These are phyloP conservation scores for Lachnellula arida DNA, from an alignment of 2,329 filamentous ascomycete genomes.

Conservation along the genomic window DNA sequence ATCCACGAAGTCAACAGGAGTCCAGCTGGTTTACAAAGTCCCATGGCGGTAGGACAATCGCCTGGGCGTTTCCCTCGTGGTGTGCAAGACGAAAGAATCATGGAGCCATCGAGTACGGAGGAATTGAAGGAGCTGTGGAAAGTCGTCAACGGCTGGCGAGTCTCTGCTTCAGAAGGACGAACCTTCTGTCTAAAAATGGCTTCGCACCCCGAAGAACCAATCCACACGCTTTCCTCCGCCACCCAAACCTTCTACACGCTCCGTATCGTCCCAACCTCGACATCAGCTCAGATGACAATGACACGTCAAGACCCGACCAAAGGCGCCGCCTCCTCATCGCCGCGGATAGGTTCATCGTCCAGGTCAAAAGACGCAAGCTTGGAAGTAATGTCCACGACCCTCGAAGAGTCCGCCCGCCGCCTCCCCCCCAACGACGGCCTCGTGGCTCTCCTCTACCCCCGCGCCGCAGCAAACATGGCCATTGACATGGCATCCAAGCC, in stretches of 20 bases:
- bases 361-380: slow-evolving; percentile 20
- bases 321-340: slow-evolving; percentile 28
- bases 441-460: slow-evolving; percentile 65
- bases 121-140: slow-evolving; percentile 65
- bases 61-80: slow-evolving; percentile 27
- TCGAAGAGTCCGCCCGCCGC: slow-evolving; percentile 50
- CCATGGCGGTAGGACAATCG: slow-evolving; percentile 21
- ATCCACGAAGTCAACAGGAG: slow-evolving; percentile 21
- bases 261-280: slow-evolving; percentile 58
- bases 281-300: slow-evolving; percentile 56
- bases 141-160: slow-evolving; percentile 65
- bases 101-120: slow-evolving; percentile 41
- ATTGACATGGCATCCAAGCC: slow-evolving; percentile 41
- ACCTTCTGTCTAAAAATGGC: slow-evolving; percentile 55
- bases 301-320: slow-evolving; percentile 57
- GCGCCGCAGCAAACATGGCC: slow-evolving; percentile 58
- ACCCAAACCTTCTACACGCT: slow-evolving; percentile 64
- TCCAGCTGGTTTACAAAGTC: slow-evolving; percentile 26
- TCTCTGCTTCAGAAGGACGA: slow-evolving; percentile 52
- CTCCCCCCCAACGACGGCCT: slow-evolving; percentile 56
- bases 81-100: slow-evolving; percentile 25
- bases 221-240: slow-evolving; percentile 61
- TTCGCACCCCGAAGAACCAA: slow-evolving; percentile 54
- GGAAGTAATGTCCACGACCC: slow-evolving; percentile 52
- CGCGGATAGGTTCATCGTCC: slow-evolving; percentile 16